phyloP scores from a whole-genome alignment of 768 basidiomycete species.

The Myochromella boudieri region DNA sequence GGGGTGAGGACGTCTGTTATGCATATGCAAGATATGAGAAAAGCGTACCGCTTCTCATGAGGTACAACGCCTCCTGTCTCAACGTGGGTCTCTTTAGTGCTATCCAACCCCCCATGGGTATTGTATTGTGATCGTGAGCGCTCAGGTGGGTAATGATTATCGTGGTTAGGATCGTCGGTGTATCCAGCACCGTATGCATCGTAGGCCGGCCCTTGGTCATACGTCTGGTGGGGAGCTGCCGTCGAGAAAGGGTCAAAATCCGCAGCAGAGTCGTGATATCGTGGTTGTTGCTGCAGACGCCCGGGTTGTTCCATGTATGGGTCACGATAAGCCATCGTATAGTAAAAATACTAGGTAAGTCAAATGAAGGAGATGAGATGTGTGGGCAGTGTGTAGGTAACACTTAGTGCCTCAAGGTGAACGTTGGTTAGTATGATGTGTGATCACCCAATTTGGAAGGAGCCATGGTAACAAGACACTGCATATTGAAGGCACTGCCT shows the following conservation, averaged over 20 bases:
- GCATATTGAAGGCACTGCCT: conserved; percentile 13
- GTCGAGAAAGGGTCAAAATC: conserved; percentile 46
- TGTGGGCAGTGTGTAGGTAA: too few species aligned
- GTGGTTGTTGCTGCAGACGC: conserved; percentile 25
- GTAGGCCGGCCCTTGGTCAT: conserved; percentile 41
- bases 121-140: conserved; percentile 19
- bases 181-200: conserved; percentile 36
- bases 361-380: neutral
- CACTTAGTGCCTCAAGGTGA: too few species aligned
- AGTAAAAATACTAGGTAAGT: neutral
- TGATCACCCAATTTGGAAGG: too few species aligned
- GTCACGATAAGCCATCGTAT: conserved; percentile 54
- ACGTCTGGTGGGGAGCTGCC: conserved; percentile 45
- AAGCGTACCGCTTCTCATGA: conserved; percentile 14
- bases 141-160: conserved; percentile 27
- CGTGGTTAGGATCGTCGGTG: conserved; percentile 34
- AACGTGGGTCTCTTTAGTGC: conserved; percentile 10
- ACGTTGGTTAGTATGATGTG: too few species aligned
- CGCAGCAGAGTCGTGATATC: conserved; percentile 32
- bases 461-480: too few species aligned
- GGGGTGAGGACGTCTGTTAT: neutral
- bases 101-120: conserved; percentile 13
- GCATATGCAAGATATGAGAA: neutral
- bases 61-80: conserved; percentile 5
- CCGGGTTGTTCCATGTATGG: conserved; percentile 41